These are phyloP conservation scores for Entoloma clypeatum DNA, from an alignment of 1,284 basidiomycete genomes.

Conservation along the genomic window DNA sequence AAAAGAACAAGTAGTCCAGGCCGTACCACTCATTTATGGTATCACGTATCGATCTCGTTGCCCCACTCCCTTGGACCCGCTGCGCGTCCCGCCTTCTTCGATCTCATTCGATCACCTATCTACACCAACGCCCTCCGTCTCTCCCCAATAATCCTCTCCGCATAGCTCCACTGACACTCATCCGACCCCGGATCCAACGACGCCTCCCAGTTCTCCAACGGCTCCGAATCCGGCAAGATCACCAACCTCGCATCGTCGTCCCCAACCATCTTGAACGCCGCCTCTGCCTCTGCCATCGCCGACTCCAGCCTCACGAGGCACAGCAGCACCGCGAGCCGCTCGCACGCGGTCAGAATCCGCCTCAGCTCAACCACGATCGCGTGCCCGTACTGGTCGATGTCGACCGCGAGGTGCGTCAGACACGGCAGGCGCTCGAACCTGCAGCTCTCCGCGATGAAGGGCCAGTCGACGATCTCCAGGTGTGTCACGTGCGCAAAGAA, in stretches of 20 bases:
- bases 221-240: slow-evolving; percentile 17
- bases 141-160: slow-evolving; percentile 8
- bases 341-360: slow-evolving; percentile 13
- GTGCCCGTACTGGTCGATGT: slow-evolving; percentile 16
- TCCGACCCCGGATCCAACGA: slow-evolving; percentile 6
- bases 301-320: slow-evolving; percentile 16
- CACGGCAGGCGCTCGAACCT: slow-evolving; percentile 13
- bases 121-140: too few species aligned
- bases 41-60: too few species aligned
- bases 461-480: slow-evolving; percentile 21
- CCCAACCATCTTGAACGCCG: slow-evolving; percentile 10
- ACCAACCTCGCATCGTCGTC: slow-evolving; percentile 13
- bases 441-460: slow-evolving; percentile 9
- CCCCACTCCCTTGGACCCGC: too few species aligned
- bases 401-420: slow-evolving; percentile 19
- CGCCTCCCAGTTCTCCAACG: slow-evolving; percentile 14
- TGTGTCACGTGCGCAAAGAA: slow-evolving; percentile 19
- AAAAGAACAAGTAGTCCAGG: too few species aligned
- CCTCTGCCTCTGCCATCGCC: slow-evolving; percentile 9
- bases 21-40: too few species aligned
- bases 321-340: slow-evolving; percentile 13
- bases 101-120: too few species aligned
- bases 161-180: slow-evolving; percentile 12
- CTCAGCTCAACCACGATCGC: slow-evolving; percentile 11
- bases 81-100: too few species aligned